A percentile compares a stretch with the other conserved stretches of the same genome.
These are phyloP conservation scores for Lepidium aucheri DNA, from an alignment of 345 rosid genomes.

Conservation along the genomic window DNA sequence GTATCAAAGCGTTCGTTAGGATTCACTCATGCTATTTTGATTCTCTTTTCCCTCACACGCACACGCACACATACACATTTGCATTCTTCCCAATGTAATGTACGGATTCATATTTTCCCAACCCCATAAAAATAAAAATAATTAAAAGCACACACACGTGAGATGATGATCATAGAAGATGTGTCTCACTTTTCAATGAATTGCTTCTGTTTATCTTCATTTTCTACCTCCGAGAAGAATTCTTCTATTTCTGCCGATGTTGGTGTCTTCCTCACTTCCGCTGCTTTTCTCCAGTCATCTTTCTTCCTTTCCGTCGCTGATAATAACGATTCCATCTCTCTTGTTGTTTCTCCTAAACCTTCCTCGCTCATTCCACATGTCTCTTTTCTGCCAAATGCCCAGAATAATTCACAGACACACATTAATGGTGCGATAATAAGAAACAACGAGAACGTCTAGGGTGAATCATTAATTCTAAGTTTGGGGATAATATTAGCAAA, in stretches of 20 bases:
- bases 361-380: slow-evolving; percentile 17
- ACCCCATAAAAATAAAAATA: background rate
- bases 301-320: background rate
- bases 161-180: background rate
- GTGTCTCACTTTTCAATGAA: slow-evolving; percentile 47
- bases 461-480: no score
- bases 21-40: slow-evolving; percentile 3
- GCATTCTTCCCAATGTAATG: background rate
- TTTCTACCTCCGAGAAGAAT: slow-evolving; percentile 33
- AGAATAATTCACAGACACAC: no score
- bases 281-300: background rate
- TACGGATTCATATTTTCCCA: slow-evolving; percentile 3
- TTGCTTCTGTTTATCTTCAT: slow-evolving; percentile 28
- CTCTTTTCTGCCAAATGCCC: slow-evolving; percentile 22
- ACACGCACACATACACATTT: slow-evolving; percentile 19
- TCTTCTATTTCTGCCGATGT: slow-evolving; percentile 38
- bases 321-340: slow-evolving; percentile 16
- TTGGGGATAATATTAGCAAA: background rate
- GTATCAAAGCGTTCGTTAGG: slow-evolving; percentile 35
- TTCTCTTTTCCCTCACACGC: slow-evolving; percentile 38
- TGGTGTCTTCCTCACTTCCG: slow-evolving; percentile 17
- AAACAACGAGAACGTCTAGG: no score
- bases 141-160: background rate
- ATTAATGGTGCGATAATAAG: background rate
- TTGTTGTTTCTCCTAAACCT: slow-evolving; percentile 19